Evolutionary conservation across 768 basidiomycete species (phyloP).

Genomic region (Udeniomyces megalosporus): DNA sequence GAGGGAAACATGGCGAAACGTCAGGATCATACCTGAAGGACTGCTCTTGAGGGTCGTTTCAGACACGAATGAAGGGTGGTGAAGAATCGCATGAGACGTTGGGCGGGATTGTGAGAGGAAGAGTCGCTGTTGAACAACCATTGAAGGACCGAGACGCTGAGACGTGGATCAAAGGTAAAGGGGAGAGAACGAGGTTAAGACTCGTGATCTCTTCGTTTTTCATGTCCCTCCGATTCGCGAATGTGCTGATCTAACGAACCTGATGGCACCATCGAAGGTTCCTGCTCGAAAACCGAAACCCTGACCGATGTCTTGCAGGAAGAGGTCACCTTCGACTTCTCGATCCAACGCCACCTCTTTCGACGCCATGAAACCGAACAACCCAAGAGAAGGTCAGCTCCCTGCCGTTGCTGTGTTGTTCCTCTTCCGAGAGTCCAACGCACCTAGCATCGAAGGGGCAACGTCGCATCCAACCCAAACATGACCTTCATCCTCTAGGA

Average conservation of each 20-base stretch:
- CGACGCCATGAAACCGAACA: background rate
- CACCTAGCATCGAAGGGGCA: constrained; percentile 91
- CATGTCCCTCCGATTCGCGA: no score
- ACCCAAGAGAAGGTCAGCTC: background rate
- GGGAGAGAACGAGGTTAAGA: background rate
- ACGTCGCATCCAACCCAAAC: constrained; percentile 88
- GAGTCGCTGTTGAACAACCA: constrained; percentile 97
- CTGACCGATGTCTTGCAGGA: constrained; percentile 94
- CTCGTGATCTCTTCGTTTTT: no score
- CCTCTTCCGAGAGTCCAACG: constrained; percentile 22
- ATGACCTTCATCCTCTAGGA: constrained; percentile 85
- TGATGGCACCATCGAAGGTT: constrained; percentile 94
- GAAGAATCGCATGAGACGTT: constrained; percentile 60
- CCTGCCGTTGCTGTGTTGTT: no score
- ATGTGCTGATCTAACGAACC: no score
- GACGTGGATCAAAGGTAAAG: no score
- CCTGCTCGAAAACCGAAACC: constrained; percentile 94
- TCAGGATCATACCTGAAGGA: constrained; percentile 53
- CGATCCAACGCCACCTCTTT: constrained; percentile 91
- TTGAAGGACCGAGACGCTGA: constrained; percentile 92
- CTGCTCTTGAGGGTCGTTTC: constrained; percentile 49
- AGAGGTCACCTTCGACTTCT: constrained; percentile 89
- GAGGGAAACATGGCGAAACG: background rate
- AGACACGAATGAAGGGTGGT: constrained; percentile 40
- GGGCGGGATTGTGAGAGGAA: constrained; percentile 39